phyloP scores from a whole-genome alignment of 2,329 filamentous ascomycete species.

The Cordyceps cateniannulata region DNA sequence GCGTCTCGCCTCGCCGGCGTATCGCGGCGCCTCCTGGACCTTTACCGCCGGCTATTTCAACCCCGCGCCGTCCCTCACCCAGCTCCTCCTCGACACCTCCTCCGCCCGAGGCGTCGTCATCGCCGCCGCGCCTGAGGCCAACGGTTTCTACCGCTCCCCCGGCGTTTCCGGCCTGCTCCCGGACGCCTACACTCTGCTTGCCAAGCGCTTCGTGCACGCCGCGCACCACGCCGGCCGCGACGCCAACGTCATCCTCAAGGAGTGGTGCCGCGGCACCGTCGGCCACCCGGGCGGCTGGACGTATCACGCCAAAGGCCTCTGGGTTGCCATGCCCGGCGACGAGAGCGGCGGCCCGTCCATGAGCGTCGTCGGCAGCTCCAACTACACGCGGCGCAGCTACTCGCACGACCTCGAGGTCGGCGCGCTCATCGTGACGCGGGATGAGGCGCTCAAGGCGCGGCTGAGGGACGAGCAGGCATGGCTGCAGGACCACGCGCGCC shows the following conservation, averaged over 20 bases:
- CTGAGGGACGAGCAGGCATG: slow-evolving; percentile 75
- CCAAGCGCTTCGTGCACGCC: slow-evolving; percentile 68
- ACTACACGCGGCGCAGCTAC: slow-evolving; percentile 94
- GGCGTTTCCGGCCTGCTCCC: slow-evolving; percentile 88
- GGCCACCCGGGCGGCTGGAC: slow-evolving; percentile 85
- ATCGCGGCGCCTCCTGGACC: slow-evolving; percentile 73
- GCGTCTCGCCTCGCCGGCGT: slow-evolving; percentile 56
- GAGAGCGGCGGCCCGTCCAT: slow-evolving; percentile 57
- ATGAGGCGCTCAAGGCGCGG: slow-evolving; percentile 62
- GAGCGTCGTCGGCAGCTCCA: slow-evolving; percentile 83
- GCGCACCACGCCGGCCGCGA: slow-evolving; percentile 40
- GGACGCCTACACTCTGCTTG: slow-evolving; percentile 84
- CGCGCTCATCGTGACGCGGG: slow-evolving; percentile 74
- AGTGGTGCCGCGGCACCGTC: slow-evolving; percentile 81
- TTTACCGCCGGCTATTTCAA: slow-evolving; percentile 99
- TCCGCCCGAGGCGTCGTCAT: slow-evolving; percentile 72
- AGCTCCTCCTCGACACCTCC: slow-evolving; percentile 64
- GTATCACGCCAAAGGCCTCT: slow-evolving; percentile 94
- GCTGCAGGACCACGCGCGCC: slow-evolving; percentile 67
- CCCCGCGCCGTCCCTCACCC: slow-evolving; percentile 77
- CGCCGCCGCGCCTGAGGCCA: slow-evolving; percentile 87
- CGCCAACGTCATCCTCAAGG: slow-evolving; percentile 64
- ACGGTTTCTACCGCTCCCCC: slow-evolving; percentile 86
- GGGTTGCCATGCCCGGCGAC: slow-evolving; percentile 69
- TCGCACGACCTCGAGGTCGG: slow-evolving; percentile 87